Evolutionary conservation across 495 filamentous ascomycete species (phyloP).

Genomic region (Podospora pseudoanserina): DNA sequence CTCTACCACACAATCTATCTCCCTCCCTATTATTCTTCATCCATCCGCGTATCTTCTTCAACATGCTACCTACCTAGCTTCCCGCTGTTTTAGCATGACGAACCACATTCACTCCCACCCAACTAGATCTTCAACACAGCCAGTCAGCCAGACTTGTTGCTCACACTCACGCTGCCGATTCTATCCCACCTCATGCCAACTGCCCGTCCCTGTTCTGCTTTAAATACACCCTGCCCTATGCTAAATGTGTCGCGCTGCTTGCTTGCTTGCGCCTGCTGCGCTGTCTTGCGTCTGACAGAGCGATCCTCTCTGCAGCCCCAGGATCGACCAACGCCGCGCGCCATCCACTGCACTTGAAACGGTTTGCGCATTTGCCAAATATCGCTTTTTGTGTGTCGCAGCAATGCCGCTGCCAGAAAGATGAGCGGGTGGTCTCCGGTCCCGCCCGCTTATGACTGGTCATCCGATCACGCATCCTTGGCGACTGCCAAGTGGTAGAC

Average conservation of each 20-base stretch:
- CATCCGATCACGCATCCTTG: background rate
- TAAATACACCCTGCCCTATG: background rate
- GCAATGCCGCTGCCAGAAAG: background rate
- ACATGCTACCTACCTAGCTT: background rate
- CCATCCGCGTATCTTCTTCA: background rate
- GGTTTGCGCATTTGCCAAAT: conserved; percentile 8
- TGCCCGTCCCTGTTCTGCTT: background rate
- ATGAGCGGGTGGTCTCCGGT: background rate
- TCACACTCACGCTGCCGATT: background rate
- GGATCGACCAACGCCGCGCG: background rate
- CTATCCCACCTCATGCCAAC: background rate
- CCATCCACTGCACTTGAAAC: background rate
- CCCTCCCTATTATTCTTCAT: background rate
- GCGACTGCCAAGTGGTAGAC: background rate
- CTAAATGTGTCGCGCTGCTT: background rate
- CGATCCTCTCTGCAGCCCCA: conserved; percentile 4
- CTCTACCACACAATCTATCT: background rate
- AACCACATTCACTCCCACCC: background rate
- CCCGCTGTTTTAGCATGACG: background rate
- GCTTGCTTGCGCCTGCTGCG: background rate
- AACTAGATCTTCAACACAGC: background rate
- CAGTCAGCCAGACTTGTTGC: background rate
- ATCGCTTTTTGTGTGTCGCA: conserved; percentile 1
- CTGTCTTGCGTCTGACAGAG: background rate
- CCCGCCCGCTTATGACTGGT: background rate